Percentiles rank a stretch among this genome's conserved stretches.
Conservation (phyloP, 2,329 filamentous ascomycete genomes). For the Fusarium sp. region DNA sequence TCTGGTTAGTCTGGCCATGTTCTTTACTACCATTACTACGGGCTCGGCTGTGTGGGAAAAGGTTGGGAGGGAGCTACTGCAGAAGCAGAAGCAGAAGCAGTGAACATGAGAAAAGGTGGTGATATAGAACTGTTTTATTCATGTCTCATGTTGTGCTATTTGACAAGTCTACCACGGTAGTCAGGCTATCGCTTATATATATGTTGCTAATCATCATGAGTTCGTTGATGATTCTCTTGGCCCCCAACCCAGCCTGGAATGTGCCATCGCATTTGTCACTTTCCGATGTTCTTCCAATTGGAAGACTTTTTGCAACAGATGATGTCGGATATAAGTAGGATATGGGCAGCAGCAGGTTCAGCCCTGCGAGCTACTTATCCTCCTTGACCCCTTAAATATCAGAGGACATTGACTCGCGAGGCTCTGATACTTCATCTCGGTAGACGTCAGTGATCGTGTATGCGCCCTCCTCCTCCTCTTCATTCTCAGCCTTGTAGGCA, state of each 20-base stretch:
- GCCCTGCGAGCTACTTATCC: neutral
- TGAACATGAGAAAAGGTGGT: neutral
- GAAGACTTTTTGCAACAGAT: neutral
- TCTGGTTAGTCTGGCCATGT: slow-evolving; percentile 65
- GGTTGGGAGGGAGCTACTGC: slow-evolving; percentile 48
- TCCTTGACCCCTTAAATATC: slow-evolving; percentile 10
- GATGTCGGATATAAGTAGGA: neutral
- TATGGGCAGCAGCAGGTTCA: neutral
- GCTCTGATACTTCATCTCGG: slow-evolving; percentile 34
- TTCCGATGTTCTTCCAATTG: neutral
- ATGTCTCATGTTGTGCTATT: slow-evolving; percentile 9
- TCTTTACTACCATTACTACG: slow-evolving; percentile 69
- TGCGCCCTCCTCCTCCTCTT: slow-evolving; percentile 7
- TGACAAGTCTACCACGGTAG: neutral
- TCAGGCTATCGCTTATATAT: neutral
- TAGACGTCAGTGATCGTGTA: slow-evolving; percentile 29
- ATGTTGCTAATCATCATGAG: neutral
- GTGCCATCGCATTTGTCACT: neutral
- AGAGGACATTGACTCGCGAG: slow-evolving; percentile 31
- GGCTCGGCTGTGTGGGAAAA: slow-evolving; percentile 69
- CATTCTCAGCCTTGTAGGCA: slow-evolving; percentile 32
- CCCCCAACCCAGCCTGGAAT: neutral
- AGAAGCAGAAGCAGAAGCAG: slow-evolving; percentile 27
- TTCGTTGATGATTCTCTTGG: neutral
- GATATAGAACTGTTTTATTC: neutral